Percentiles rank a stretch among this genome's conserved stretches.
These are phyloP conservation scores for Cercospora beticola DNA, from an alignment of 2,329 filamentous ascomycete genomes.

Conservation along the genomic window DNA sequence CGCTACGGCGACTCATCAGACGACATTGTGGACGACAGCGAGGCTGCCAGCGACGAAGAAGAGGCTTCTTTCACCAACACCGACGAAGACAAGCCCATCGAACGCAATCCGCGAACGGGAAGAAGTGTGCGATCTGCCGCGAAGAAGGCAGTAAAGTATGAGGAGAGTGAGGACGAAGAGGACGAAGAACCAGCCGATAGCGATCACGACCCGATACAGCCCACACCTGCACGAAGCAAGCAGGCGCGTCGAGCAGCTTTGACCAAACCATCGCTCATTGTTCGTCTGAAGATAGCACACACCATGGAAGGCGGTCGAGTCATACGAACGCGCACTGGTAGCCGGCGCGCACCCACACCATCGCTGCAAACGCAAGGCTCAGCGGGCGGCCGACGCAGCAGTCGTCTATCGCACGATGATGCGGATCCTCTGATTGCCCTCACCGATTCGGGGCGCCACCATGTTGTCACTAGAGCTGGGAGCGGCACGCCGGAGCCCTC, in stretches of 20 bases:
- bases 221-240: constrained; percentile 20
- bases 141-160: constrained; percentile 56
- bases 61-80: constrained; percentile 45
- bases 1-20: constrained; percentile 49
- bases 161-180: constrained; percentile 53
- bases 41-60: constrained; percentile 44
- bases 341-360: constrained; percentile 41
- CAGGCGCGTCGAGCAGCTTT: constrained; percentile 15
- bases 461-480: constrained; percentile 54
- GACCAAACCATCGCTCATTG: constrained; percentile 37
- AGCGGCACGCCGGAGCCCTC: constrained; percentile 52
- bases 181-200: constrained; percentile 45
- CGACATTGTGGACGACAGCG: constrained; percentile 40
- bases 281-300: constrained; percentile 42
- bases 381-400: constrained; percentile 51
- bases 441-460: constrained; percentile 60
- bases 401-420: constrained; percentile 59
- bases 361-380: constrained; percentile 30
- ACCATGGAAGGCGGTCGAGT: constrained; percentile 25
- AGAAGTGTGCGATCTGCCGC: constrained; percentile 57
- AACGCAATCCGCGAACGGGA: constrained; percentile 57
- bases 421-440: constrained; percentile 58
- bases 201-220: constrained; percentile 28
- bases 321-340: constrained; percentile 42
- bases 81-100: constrained; percentile 50